Percentiles rank a stretch among this genome's conserved stretches.
Conservation (phyloP, 495 filamentous ascomycete species). For the Parathielavia appendiculata region DNA sequence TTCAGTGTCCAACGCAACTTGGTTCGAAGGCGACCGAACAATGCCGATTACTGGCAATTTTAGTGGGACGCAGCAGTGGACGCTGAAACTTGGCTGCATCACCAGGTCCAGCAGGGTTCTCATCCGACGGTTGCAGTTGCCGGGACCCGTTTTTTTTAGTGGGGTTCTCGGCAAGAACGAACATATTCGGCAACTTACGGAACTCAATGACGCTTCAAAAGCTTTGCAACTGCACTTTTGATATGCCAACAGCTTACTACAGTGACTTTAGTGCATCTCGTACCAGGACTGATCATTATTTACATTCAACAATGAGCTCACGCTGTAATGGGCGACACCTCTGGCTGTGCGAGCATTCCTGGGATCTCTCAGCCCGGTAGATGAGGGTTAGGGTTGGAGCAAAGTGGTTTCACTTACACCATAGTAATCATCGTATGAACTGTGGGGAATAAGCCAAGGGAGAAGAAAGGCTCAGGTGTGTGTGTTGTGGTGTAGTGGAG, state of each 20-base stretch:
- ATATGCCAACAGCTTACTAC: too few species aligned
- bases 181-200: background rate
- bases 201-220: background rate
- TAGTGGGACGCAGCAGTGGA: slow-evolving; percentile 1
- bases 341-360: too few species aligned
- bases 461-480: too few species aligned
- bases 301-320: too few species aligned
- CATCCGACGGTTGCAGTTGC: background rate
- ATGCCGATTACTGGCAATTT: slow-evolving; percentile 1
- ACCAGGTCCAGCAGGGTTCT: background rate
- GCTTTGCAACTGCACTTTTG: too few species aligned
- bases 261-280: too few species aligned
- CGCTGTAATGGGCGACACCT: too few species aligned
- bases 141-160: background rate
- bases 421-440: too few species aligned
- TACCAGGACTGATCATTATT: too few species aligned
- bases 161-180: background rate
- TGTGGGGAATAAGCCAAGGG: too few species aligned
- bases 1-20: background rate
- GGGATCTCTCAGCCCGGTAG: background rate
- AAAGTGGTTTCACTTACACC: too few species aligned
- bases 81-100: background rate
- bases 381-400: background rate
- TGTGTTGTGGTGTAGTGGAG: too few species aligned
- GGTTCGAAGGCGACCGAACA: slow-evolving; percentile 6